Evolutionary conservation across 2,329 filamentous ascomycete species (phyloP).

Genomic region (Pezizomycotina sp.): DNA sequence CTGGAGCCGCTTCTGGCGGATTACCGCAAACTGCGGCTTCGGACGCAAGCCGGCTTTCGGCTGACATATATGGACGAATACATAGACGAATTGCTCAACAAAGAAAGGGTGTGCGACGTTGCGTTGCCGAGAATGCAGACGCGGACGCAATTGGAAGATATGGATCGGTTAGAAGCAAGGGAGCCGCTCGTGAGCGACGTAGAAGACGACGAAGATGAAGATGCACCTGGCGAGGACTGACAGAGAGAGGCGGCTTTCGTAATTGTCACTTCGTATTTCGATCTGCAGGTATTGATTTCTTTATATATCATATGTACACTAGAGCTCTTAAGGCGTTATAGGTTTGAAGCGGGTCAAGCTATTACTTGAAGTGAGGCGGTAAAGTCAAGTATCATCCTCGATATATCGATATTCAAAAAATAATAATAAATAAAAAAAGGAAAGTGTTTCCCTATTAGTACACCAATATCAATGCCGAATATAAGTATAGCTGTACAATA

Average conservation of each 20-base stretch:
- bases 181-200: slow-evolving; percentile 57
- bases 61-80: slow-evolving; percentile 82
- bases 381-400: no score
- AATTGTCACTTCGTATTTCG: background rate
- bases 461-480: background rate
- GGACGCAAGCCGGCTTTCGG: slow-evolving; percentile 54
- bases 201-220: slow-evolving; percentile 50
- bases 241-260: background rate
- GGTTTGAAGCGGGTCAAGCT: slow-evolving; percentile 2
- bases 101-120: slow-evolving; percentile 80
- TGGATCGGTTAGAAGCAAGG: slow-evolving; percentile 72
- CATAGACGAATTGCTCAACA: slow-evolving; percentile 75
- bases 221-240: slow-evolving; percentile 28
- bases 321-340: background rate
- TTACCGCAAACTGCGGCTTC: slow-evolving; percentile 62
- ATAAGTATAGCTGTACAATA: background rate
- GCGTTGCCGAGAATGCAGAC: slow-evolving; percentile 82
- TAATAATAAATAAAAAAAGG: no score
- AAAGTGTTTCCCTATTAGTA: no score
- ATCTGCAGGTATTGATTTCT: slow-evolving; percentile 5
- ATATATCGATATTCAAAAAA: no score
- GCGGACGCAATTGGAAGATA: slow-evolving; percentile 66
- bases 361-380: no score
- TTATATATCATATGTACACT: slow-evolving; percentile 1
- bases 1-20: slow-evolving; percentile 75